Evolutionary conservation across 1,284 basidiomycete genomes (phyloP).

Genomic region (Cystobasidium sp.): DNA sequence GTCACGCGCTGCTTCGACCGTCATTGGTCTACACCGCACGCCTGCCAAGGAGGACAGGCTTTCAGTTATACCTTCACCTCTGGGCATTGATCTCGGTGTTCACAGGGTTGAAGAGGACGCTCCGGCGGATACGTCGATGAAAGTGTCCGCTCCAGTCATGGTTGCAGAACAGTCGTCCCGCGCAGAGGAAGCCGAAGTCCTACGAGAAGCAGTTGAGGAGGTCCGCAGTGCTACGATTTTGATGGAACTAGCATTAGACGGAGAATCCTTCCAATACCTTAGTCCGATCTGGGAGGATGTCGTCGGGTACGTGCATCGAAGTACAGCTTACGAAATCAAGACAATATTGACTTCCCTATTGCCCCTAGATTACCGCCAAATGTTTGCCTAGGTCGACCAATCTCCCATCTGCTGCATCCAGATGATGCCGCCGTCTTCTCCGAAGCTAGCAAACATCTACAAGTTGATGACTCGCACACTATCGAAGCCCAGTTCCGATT

Average conservation of each 20-base stretch:
- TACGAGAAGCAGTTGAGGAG: slow-evolving; percentile 84
- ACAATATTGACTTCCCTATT: slow-evolving; percentile 41
- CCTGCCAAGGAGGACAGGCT: slow-evolving; percentile 1
- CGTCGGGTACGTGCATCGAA: slow-evolving; percentile 68
- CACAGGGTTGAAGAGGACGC: slow-evolving; percentile 38
- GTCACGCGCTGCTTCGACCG: slow-evolving; percentile 25
- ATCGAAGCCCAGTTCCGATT: slow-evolving; percentile 90
- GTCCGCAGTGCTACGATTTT: slow-evolving; percentile 94
- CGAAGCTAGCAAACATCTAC: slow-evolving; percentile 81
- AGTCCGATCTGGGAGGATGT: slow-evolving; percentile 94
- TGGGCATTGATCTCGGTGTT: slow-evolving; percentile 38
- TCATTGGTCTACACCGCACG: not conserved
- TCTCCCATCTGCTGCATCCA: slow-evolving; percentile 80
- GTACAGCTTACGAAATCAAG: slow-evolving; percentile 56
- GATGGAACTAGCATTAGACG: slow-evolving; percentile 90
- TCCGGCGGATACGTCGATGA: slow-evolving; percentile 1
- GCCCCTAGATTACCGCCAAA: slow-evolving; percentile 76
- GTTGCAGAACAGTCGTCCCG: slow-evolving; percentile 29
- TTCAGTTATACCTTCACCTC: slow-evolving; percentile 21
- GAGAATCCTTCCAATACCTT: slow-evolving; percentile 83
- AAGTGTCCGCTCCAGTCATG: slow-evolving; percentile 23
- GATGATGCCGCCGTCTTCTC: slow-evolving; percentile 85
- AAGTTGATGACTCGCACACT: slow-evolving; percentile 90
- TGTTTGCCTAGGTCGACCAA: slow-evolving; percentile 75
- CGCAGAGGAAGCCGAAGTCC: slow-evolving; percentile 70